Percentiles rank a stretch among this genome's conserved stretches.
Conservation (phyloP, 306 rosid genomes). For the Sindora glabra region DNA sequence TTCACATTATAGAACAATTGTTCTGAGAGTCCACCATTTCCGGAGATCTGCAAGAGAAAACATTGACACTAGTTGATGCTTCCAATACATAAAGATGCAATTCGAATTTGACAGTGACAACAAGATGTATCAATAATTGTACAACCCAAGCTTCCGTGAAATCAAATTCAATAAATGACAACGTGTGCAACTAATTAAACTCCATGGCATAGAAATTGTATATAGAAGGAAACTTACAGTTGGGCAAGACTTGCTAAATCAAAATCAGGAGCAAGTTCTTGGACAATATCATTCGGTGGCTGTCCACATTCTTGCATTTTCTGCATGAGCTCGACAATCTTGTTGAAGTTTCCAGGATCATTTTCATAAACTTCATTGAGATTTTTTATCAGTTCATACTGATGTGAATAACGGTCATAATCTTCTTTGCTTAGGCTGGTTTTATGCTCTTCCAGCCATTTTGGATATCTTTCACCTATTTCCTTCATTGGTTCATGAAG, state of each 20-base stretch:
- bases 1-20: constrained; percentile 82
- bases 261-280: constrained; percentile 81
- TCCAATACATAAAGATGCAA: neutral
- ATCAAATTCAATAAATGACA: neutral
- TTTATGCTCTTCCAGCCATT: constrained; percentile 88
- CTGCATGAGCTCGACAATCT: constrained; percentile 91
- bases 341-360: constrained; percentile 63
- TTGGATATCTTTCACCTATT: constrained; percentile 91
- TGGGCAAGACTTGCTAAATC: constrained; percentile 76
- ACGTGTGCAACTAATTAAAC: neutral
- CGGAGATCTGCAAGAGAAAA: constrained; percentile 66
- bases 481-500: constrained; percentile 98
- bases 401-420: constrained; percentile 55
- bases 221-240: constrained; percentile 49
- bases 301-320: constrained; percentile 99
- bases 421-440: constrained; percentile 73
- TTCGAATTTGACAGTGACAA: neutral
- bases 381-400: constrained; percentile 51
- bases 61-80: neutral
- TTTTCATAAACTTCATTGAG: constrained; percentile 75
- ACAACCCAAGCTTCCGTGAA: neutral
- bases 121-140: neutral
- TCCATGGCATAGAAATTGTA: neutral
- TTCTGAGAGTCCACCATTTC: constrained; percentile 66
- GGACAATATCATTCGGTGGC: constrained; percentile 80